Evolutionary conservation across 2,329 filamentous ascomycete species (phyloP).

Genomic region (Tolypocladium nubicola): DNA sequence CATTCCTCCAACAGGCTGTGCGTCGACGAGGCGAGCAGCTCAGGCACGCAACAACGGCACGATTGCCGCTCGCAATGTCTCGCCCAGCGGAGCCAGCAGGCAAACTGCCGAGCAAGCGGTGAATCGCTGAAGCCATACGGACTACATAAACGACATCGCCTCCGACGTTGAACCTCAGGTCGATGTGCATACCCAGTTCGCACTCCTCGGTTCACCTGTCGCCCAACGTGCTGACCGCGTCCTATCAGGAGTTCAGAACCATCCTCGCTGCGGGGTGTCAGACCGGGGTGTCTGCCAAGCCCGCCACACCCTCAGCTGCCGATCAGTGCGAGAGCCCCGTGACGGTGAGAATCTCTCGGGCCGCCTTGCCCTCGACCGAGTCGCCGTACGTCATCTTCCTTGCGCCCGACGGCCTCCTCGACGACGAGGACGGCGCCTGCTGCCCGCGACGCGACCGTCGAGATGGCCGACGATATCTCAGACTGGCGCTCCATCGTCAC

Average conservation of each 20-base stretch:
- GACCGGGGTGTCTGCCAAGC: not conserved
- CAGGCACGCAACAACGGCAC: not conserved
- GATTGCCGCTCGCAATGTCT: not conserved
- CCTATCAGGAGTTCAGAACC: not conserved
- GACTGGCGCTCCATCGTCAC: slow-evolving; percentile 62
- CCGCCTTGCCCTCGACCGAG: not conserved
- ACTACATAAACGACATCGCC: not conserved
- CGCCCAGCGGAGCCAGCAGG: not conserved
- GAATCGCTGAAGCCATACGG: not conserved
- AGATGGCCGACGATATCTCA: slow-evolving; percentile 31
- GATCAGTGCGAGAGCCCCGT: not conserved
- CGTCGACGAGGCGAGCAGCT: not conserved
- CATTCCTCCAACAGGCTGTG: not conserved
- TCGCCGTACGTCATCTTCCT: not conserved
- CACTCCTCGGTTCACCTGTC: too few species aligned
- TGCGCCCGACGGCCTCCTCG: not conserved
- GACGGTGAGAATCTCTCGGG: not conserved
- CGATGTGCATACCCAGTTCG: too few species aligned
- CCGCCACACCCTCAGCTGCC: too few species aligned
- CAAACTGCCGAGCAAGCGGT: not conserved
- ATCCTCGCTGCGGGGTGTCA: not conserved
- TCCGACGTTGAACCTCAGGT: not conserved
- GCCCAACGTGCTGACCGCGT: not conserved
- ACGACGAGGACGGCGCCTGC: not conserved
- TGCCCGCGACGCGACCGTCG: not conserved